These are phyloP conservation scores for Arthrobotrys sphaeroides DNA, from an alignment of 2,329 filamentous ascomycete genomes.

Conservation along the genomic window DNA sequence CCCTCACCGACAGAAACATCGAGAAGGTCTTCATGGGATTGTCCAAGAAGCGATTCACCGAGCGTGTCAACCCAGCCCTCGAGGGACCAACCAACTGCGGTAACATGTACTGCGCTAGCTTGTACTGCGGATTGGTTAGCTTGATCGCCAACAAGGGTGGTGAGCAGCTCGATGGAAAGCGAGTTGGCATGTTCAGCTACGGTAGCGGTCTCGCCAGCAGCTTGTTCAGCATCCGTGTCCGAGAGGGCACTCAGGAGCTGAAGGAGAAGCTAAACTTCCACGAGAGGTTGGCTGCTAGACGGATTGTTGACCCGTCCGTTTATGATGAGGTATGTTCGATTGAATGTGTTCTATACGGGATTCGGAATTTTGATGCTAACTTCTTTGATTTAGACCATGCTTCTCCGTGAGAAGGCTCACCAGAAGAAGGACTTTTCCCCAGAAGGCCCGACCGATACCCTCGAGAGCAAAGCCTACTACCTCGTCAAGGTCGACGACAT, in stretches of 20 bases:
- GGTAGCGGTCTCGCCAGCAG: slow-evolving; percentile 77
- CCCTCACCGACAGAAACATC: slow-evolving; percentile 79
- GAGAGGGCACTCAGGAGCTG: slow-evolving; percentile 75
- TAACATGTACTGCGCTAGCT: slow-evolving; percentile 72
- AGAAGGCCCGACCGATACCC: slow-evolving; percentile 72
- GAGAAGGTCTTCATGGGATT: slow-evolving; percentile 88
- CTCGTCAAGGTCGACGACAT: slow-evolving; percentile 82
- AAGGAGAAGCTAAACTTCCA: slow-evolving; percentile 75
- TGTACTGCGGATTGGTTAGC: slow-evolving; percentile 68
- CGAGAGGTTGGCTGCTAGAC: slow-evolving; percentile 72
- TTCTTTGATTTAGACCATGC: slow-evolving; percentile 71
- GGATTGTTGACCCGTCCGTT: slow-evolving; percentile 73
- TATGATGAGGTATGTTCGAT: slow-evolving; percentile 74
- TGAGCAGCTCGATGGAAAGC: slow-evolving; percentile 74
- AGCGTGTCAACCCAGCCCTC: slow-evolving; percentile 77
- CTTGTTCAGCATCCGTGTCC: slow-evolving; percentile 77
- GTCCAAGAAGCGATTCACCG: slow-evolving; percentile 83
- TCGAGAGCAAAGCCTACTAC: slow-evolving; percentile 77
- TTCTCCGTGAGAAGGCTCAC: slow-evolving; percentile 82
- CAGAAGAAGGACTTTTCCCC: slow-evolving; percentile 81
- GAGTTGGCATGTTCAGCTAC: slow-evolving; percentile 80
- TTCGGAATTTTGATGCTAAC: slow-evolving; percentile 56
- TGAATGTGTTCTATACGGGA: slow-evolving; percentile 2
- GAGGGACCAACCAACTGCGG: slow-evolving; percentile 79
- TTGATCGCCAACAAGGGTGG: slow-evolving; percentile 73